Evolutionary conservation across 306 rosid species (phyloP), one percentile per base, ranked within the genome.

Genomic region (Glycine soja): DNA sequence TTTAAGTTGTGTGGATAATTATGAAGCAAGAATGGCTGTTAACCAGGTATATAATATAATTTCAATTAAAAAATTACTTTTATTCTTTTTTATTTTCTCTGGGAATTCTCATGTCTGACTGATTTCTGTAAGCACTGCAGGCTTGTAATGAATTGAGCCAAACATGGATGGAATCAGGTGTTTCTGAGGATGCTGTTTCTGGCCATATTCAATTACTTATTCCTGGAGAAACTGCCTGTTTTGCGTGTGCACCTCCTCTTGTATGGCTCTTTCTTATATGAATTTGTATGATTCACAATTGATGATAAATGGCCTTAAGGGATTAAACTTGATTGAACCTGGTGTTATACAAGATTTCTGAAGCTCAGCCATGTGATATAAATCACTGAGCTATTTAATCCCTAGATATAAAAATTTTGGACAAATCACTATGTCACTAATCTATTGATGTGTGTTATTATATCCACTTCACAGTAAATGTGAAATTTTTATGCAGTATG

Each of bases 21-120:
- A 95, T 80, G 99, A 95, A 93, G 99, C 99, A 71, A 88, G 99
- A 88, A 95, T 95, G 99, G 98, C 94, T 81, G 98, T 95, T 82
- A 95, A 95, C 83, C 99, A 95, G 98, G 98, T 91, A 87, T 47
- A 57, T 46, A 56, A 51, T 69, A 59, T 53, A 18, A 61, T 62
- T 34, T 36, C 18, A 56, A 1, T 18, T 80, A 43, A 34, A 76
- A 45, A 24, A 34, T 45, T 48, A 36, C 58, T 59, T 77, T 40
- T 67, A 9, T 45, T 48, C 24, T 48, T 12, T 64, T 16, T 69
- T 19, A 19, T 65, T 61, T 70, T 75, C 74, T 42, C 8, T 14
- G 18, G 42, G 58, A 48, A 48, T 78, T 74, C 36, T 67, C 32
- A 67, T 24, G 30, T 10, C 18, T 78, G 13, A 68, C 77, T 42